phyloP scores from a whole-genome alignment of 495 filamentous ascomycete genomes.

The Massariosphaeria phaeospora region DNA sequence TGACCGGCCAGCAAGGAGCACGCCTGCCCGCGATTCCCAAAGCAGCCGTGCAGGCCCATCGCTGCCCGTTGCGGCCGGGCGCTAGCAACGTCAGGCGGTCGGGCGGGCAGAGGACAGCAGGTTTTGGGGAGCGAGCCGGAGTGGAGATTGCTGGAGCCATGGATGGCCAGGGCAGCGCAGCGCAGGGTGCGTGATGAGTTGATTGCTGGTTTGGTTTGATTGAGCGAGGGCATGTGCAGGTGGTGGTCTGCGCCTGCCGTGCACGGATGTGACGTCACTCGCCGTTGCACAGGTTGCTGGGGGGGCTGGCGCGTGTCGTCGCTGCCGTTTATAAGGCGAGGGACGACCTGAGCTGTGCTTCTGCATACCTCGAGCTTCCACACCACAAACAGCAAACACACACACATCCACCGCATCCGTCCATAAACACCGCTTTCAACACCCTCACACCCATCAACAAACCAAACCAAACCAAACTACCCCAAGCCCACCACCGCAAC shows the following conservation, averaged over 20 bases:
- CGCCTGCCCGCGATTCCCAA: too few relatives aligned
- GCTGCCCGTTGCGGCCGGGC: not conserved
- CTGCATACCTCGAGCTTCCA: too few relatives aligned
- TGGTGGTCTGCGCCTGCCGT: too few relatives aligned
- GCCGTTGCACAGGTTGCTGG: not conserved
- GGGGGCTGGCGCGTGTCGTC: not conserved
- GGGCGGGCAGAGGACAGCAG: too few relatives aligned
- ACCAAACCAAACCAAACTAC: not conserved
- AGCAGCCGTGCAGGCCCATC: not conserved
- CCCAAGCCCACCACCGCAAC: constrained; percentile 7
- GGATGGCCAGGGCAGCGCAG: not conserved
- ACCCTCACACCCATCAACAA: not conserved
- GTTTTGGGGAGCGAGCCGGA: not conserved
- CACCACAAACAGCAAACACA: not conserved
- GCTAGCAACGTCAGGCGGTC: not conserved
- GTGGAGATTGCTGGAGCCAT: not conserved
- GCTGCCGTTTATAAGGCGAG: not conserved
- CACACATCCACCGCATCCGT: not conserved
- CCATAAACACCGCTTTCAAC: not conserved
- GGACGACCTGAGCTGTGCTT: not conserved
- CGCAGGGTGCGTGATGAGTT: not conserved
- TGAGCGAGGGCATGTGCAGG: too few relatives aligned
- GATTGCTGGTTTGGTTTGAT: too few relatives aligned
- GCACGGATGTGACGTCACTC: too few relatives aligned
- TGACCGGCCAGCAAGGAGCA: too few relatives aligned